phyloP scores from a whole-genome alignment of 495 filamentous ascomycete species.

The Xylaria venustula region DNA sequence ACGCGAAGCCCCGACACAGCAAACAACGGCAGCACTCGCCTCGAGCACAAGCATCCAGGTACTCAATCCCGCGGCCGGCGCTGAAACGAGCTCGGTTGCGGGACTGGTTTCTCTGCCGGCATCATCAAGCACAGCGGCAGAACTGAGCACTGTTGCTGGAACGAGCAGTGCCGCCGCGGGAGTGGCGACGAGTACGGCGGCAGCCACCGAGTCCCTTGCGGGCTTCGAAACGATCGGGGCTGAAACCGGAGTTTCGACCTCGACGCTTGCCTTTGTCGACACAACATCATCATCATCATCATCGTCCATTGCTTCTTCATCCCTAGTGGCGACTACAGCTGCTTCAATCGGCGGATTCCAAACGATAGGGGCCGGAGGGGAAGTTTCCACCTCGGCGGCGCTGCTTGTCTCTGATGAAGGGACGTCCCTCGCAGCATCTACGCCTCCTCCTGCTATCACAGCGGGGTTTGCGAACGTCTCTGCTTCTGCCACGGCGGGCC shows the following conservation, averaged over 20 bases:
- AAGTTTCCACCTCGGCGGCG: neutral
- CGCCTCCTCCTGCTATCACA: constrained; percentile 1
- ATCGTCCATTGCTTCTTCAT: too few species aligned
- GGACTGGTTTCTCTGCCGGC: constrained; percentile 6
- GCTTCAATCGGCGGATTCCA: neutral
- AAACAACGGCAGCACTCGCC: neutral
- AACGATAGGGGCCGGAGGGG: neutral
- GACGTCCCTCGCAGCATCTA: too few species aligned
- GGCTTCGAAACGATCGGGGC: constrained; percentile 18
- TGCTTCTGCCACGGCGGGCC: constrained; percentile 2
- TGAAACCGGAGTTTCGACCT: neutral
- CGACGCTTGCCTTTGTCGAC: neutral
- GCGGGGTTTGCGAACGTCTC: constrained; percentile 12
- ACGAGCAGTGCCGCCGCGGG: neutral
- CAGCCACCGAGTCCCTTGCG: neutral
- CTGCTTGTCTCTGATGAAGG: neutral
- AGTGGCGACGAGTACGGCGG: neutral
- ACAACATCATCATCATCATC: too few species aligned
- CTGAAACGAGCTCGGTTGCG: constrained; percentile 6
- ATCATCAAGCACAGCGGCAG: neutral
- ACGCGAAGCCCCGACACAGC: too few species aligned
- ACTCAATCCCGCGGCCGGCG: neutral
- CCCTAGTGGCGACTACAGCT: neutral
- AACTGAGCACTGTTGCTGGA: neutral
- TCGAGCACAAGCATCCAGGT: neutral